Conservation (phyloP, 2,329 filamentous ascomycete genomes). For the Purpureocillium lavendulum region DNA sequence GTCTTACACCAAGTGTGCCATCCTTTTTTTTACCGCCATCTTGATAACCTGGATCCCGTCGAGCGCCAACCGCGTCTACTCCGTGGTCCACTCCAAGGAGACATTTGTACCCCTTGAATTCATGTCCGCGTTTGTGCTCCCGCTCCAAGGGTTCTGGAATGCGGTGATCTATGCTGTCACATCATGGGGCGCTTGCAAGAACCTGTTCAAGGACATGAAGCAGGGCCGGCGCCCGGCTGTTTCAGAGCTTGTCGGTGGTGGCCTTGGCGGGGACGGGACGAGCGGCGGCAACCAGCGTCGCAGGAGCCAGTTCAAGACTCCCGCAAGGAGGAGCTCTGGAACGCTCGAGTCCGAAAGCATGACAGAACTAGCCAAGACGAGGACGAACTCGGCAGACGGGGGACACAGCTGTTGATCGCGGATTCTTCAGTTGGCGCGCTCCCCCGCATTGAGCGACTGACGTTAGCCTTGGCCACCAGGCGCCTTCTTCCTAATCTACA, state of each 20-base stretch:
- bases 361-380: conserved; percentile 36
- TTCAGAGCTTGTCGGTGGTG: conserved; percentile 23
- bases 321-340: conserved; percentile 19
- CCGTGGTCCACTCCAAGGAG: conserved; percentile 47
- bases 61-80: conserved; percentile 68
- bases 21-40: conserved; percentile 64
- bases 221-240: conserved; percentile 18
- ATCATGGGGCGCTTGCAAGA: conserved; percentile 55
- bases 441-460: neutral
- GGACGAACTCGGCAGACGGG: conserved; percentile 26
- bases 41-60: conserved; percentile 71
- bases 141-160: conserved; percentile 82
- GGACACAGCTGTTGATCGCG: conserved; percentile 1
- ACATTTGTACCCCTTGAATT: conserved; percentile 55
- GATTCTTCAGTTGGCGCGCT: too few relatives aligned
- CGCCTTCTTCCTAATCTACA: too few relatives aligned
- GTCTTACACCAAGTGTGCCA: conserved; percentile 62
- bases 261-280: conserved; percentile 8
- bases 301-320: conserved; percentile 20
- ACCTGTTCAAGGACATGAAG: conserved; percentile 30
- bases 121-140: conserved; percentile 65
- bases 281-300: neutral
- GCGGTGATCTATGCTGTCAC: conserved; percentile 67
- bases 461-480: too few relatives aligned
- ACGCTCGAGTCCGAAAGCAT: conserved; percentile 41